Base-by-base conservation (phyloP, 306 rosid species). In the Cucumis cinereus region DNA sequence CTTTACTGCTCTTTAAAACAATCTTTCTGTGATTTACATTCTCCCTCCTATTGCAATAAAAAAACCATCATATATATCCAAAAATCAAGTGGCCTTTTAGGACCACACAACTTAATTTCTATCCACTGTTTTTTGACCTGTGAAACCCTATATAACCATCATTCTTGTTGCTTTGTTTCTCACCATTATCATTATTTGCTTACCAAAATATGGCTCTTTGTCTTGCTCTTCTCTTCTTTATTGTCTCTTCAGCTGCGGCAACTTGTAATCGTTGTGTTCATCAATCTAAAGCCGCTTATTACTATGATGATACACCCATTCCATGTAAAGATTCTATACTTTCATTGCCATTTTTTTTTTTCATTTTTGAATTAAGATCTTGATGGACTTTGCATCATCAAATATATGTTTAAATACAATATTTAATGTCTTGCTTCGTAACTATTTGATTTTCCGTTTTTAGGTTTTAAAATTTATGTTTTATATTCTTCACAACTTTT, bases 261-360 rank as follows among this genome's bases (percentile, higher is more conserved):
- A 6, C 92, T 57, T 57, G 62, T 23, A 7, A 57, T 84, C 89
- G 96, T 13, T 93, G 98, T 24, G 20, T 85, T 2, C 88, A 86
- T 45, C 88, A 83, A 81, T 60, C 91, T 60, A 91, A 82, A 76
- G 89, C 90, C 54, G 75, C 93, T 3, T 86, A 54, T 80, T 93
- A 88, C 87, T 76, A 85, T 54, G 81, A 76, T 23, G 62, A 57
- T 20, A 71, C 91, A 23, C 73, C 91, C 10, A 92, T 93, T 76
- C 87, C 92, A 66, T 61, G 98, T 93, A 78, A 71, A 3, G 4
- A 19, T 60, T 50, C n/a, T 61, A 20, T n/a, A 0, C 12, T 56
- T 22, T 14, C 8, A 19, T 30, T 26, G 60, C 8, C 9, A 38
- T 1, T 66, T 22, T 4, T 9, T 53, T 53, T 53, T 22, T 28